Evolutionary conservation across 768 basidiomycete species (phyloP).

Genomic region (Pluteus cervinus): DNA sequence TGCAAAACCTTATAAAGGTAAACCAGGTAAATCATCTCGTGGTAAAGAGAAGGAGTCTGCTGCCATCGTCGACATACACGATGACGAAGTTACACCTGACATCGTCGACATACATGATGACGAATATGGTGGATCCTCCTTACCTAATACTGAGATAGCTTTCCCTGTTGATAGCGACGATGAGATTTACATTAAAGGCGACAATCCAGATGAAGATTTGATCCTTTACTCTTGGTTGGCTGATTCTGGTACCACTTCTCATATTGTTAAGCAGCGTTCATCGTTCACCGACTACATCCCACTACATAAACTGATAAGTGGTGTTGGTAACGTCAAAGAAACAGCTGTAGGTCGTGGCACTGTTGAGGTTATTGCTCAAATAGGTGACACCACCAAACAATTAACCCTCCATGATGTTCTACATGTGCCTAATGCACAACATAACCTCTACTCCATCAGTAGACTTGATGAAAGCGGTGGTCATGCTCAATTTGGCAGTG

Average conservation of each 20-base stretch:
- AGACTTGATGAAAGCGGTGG: background rate
- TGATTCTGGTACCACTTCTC: background rate
- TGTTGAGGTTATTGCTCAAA: background rate
- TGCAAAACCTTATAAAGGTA: no score
- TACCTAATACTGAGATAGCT: no score
- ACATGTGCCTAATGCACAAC: background rate
- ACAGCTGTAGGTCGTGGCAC: background rate
- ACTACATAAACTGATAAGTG: background rate
- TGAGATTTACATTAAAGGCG: no score
- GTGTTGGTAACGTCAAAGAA: background rate
- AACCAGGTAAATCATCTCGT: no score
- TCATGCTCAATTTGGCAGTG: background rate
- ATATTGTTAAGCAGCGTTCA: background rate
- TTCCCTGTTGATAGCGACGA: no score
- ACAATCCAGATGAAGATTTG: no score
- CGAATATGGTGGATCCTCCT: no score
- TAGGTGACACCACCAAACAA: background rate
- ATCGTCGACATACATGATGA: no score
- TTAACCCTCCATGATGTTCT: slow-evolving; percentile 1
- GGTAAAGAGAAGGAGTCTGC: no score
- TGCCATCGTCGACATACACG: no score
- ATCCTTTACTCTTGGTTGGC: slow-evolving; percentile 1
- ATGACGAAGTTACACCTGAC: no score
- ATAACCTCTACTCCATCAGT: slow-evolving; percentile 3
- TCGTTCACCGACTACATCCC: background rate